A percentile compares a stretch with the other conserved stretches of the same genome.
Evolutionary conservation across 2,329 filamentous ascomycete genomes (phyloP).

Genomic region (Cladobotryum protrusum): DNA sequence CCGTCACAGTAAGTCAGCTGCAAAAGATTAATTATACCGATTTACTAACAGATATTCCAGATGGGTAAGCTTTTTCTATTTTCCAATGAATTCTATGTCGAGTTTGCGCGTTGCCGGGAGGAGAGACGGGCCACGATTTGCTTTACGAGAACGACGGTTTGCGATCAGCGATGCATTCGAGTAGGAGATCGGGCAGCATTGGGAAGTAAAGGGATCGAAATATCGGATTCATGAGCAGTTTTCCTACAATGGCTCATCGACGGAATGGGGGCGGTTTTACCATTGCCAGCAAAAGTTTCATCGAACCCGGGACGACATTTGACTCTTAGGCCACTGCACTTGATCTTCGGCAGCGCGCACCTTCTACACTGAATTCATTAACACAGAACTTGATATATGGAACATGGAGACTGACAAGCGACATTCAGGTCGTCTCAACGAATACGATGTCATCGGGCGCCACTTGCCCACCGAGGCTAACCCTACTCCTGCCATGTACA

Average conservation of each 20-base stretch:
- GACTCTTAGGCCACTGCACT: background rate
- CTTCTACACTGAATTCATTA: background rate
- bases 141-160: background rate
- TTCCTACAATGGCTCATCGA: too few species aligned
- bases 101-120: slow-evolving; percentile 12
- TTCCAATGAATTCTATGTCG: background rate
- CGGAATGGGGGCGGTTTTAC: background rate
- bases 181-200: too few species aligned
- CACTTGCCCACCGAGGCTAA: slow-evolving; percentile 97
- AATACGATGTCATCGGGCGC: slow-evolving; percentile 99
- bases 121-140: background rate
- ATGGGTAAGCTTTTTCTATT: slow-evolving; percentile 51
- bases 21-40: slow-evolving; percentile 30
- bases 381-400: background rate
- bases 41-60: slow-evolving; percentile 39
- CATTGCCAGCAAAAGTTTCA: background rate
- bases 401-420: slow-evolving; percentile 25
- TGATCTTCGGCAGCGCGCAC: slow-evolving; percentile 4
- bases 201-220: too few species aligned
- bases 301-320: background rate
- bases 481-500: slow-evolving; percentile 97
- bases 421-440: slow-evolving; percentile 86
- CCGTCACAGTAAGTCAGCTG: slow-evolving; percentile 42
- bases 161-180: background rate
- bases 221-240: too few species aligned